Evolutionary conservation across 305 asterid species (phyloP), one percentile per base, ranked within the genome.

Genomic region (Rubia occidens): DNA sequence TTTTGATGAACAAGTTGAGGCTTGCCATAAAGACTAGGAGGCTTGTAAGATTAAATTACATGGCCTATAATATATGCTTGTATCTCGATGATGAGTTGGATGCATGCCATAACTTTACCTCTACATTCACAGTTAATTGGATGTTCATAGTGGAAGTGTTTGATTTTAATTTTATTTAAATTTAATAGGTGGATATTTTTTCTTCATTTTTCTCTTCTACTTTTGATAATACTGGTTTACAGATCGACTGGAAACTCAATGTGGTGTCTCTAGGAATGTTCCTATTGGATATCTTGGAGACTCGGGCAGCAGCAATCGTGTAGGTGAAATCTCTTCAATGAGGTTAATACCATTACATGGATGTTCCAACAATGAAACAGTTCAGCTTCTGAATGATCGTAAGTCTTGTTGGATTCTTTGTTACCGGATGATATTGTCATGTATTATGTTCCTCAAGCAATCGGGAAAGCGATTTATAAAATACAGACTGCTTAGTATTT

Each of bases 361-460:
- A 59, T 89, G 93, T 76, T 74, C 76, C 72, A 82, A 79, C 75
- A 89, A 90, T 69, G 93, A 86, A 74, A 95, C 93, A 67, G 75
- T 82, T 67, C 89, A 85, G 83, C 87, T 86, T 67, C 62, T 85
- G 70, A 84, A 81, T 78, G 85, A 80, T 71, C 95, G 95, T 89
- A 82, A 71, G 87, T 69, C 51, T 68, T 47, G 49, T 26, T 45
- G 14, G 54, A 65, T 68, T 20, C 18, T 72, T 43, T 51, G 64
- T 60, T 44, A 20, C 72, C 60, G 54, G 29, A 54, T 24, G 66
- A 26, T 55, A 17, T 60, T 14, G 3, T 61, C 20, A 8, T 64
- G n/a, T 58, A 58, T 47, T 6, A 8, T 60, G 11, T 37, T 35
- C 11, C 10, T 63, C 21, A 2, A 5, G 68, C 13, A 29, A 67